Evolutionary conservation across 73 alveolate species (phyloP).

Genomic region (Blepharisma japonicum): DNA sequence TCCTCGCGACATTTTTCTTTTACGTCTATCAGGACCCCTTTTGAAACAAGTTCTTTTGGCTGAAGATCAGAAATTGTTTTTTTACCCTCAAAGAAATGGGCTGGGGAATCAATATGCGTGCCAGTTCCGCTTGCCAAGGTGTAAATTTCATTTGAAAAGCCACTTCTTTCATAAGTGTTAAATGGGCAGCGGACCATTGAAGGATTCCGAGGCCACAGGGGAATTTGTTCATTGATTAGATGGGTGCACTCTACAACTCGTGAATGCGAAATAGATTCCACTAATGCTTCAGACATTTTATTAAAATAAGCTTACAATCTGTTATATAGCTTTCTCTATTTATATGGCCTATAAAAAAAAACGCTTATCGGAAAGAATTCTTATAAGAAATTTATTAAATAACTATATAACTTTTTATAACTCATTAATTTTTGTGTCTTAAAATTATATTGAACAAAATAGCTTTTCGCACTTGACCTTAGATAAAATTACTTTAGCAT

Average conservation of each 20-base stretch:
- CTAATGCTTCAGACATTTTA: too few relatives aligned
- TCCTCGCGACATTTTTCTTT: neutral
- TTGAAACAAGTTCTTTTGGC: neutral
- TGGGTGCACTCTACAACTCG: slow-evolving; percentile 4
- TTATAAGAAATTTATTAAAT: too few relatives aligned
- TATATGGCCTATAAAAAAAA: too few relatives aligned
- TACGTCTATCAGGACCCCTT: slow-evolving; percentile 24
- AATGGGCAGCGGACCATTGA: neutral
- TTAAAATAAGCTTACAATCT: too few relatives aligned
- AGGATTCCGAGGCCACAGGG: neutral
- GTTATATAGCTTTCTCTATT: too few relatives aligned
- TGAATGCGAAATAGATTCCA: neutral
- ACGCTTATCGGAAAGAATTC: too few relatives aligned
- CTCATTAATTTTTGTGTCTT: too few relatives aligned
- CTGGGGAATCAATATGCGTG: slow-evolving; percentile 27
- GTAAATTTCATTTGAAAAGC: neutral
- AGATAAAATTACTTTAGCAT: too few relatives aligned
- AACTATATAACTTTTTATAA: too few relatives aligned
- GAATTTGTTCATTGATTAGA: neutral
- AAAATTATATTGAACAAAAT: too few relatives aligned
- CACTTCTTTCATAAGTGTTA: neutral
- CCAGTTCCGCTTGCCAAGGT: neutral
- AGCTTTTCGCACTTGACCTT: too few relatives aligned
- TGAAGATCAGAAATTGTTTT: neutral
- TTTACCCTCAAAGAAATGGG: neutral